Base-by-base conservation (phyloP, 2,329 filamentous ascomycete species). In the Talaromyces sp. region DNA sequence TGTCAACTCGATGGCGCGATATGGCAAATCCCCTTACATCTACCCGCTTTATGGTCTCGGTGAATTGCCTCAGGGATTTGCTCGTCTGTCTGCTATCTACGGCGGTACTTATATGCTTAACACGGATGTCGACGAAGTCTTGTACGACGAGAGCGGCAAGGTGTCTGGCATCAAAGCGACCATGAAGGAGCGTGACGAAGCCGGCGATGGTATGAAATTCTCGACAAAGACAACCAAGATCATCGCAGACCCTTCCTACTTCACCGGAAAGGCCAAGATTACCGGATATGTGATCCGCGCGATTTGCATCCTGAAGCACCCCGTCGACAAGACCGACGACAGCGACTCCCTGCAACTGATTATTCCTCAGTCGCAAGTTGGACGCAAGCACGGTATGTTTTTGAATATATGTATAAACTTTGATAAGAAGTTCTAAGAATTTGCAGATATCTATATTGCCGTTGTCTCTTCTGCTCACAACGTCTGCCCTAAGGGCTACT, bases 51-150 rank as follows among this genome's bases (percentile, higher is more conserved):
- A 99, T 81, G 95, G 95, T 65, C 87, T 99, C 56, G 95, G 90
- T 75, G 95, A 99, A 82, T 89, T 99, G 61, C 96, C 95, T 39
- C 95, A 99, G 80, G 93, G 93, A 63, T 99, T 99, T 72, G 95
- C 95, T 65, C 93, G 95, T 77, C 86, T 99, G 59, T 97, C 93
- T 47, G 95, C 95, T 76, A 98, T 99, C 79, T 98, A 99, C 75
- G 95, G 95, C 67, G 95, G 95, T 69, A 99, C 95, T 57, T 99
- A 99, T 81, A 99, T 99, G 93, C 88, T 99, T 72, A 98, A 98
- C 84, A 96, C 95, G 69, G 87, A 88, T 68, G 85, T 99, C 60
- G 90, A 98, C 66, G 95, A 99, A 82, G 81, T 99, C 67, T 77
- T 90, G 64, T 96, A 95, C 74, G 91, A 96, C 62, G 71, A 71